phyloP scores from a whole-genome alignment of 176 grass and related monocot genomes.

The Rhynchospora tenuis region DNA sequence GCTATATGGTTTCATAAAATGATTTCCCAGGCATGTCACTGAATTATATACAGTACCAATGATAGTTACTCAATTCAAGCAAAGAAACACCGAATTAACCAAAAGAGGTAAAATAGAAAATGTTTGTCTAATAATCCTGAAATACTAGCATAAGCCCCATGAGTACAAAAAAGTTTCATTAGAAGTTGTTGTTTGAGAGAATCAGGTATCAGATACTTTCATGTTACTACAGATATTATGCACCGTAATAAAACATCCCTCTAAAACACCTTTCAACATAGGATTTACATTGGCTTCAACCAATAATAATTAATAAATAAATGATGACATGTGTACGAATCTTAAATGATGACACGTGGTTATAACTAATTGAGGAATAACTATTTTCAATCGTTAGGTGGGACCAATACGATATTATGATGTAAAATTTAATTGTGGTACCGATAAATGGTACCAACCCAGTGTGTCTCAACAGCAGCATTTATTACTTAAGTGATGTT shows the following conservation, averaged over 20 bases:
- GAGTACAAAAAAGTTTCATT: too few species aligned
- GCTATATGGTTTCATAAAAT: neutral
- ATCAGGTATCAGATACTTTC: neutral
- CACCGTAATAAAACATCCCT: neutral
- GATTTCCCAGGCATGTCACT: neutral
- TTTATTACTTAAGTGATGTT: conserved; percentile 8
- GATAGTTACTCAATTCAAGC: too few species aligned
- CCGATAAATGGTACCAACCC: conserved; percentile 13
- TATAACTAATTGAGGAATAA: neutral
- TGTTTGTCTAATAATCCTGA: too few species aligned
- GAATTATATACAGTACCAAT: too few species aligned
- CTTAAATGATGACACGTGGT: neutral
- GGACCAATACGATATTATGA: neutral
- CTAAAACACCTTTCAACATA: neutral
- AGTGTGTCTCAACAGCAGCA: conserved; percentile 15
- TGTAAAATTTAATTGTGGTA: neutral
- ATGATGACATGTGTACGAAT: neutral
- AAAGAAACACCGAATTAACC: too few species aligned
- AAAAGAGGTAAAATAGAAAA: too few species aligned
- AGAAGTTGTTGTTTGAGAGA: too few species aligned
- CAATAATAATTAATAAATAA: neutral
- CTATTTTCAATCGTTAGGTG: neutral
- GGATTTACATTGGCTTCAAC: neutral
- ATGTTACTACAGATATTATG: neutral
- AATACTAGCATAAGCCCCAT: too few species aligned